These are phyloP conservation scores for Penicillium nucicola DNA, from an alignment of 495 filamentous ascomycete genomes.

Conservation along the genomic window DNA sequence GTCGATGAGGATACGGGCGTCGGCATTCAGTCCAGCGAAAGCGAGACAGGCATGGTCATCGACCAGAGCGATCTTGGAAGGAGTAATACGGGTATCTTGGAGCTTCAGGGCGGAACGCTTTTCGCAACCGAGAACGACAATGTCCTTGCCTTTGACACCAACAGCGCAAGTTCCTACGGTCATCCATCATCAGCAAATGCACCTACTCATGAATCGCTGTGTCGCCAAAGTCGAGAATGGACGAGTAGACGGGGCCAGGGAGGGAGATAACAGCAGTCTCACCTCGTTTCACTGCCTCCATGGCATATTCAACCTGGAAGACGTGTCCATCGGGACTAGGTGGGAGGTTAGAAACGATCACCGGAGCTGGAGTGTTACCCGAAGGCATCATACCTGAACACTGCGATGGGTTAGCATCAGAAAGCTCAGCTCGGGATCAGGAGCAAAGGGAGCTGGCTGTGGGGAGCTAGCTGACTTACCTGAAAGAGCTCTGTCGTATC, in stretches of 20 bases:
- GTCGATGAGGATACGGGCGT: conserved; percentile 95
- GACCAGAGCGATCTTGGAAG: conserved; percentile 92
- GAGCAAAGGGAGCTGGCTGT: conserved; percentile 22
- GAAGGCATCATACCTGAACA: conserved; percentile 26
- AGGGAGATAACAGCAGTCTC: conserved; percentile 16
- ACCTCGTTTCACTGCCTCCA: conserved; percentile 98
- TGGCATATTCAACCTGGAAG: conserved; percentile 99
- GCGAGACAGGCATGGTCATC: conserved; percentile 95
- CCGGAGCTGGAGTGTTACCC: conserved; percentile 10
- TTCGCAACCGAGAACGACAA: conserved; percentile 96
- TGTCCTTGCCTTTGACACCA: conserved; percentile 90
- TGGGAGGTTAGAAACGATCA: conserved; percentile 21
- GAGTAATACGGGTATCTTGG: conserved; percentile 98
- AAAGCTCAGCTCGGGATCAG: conserved; percentile 1
- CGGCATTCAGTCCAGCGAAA: conserved; percentile 95
- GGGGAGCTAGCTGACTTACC: conserved; percentile 57
- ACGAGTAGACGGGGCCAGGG: neutral
- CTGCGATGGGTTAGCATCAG: conserved; percentile 19
- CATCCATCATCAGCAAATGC: conserved; percentile 10
- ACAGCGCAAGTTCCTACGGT: conserved; percentile 88
- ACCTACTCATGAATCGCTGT: neutral
- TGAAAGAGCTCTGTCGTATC: conserved; percentile 92
- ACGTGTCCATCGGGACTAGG: conserved; percentile 97
- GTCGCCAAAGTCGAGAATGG: neutral
- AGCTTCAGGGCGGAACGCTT: conserved; percentile 99